Base-by-base conservation (phyloP, 495 filamentous ascomycete genomes). In the Podospora pseudopauciseta region DNA sequence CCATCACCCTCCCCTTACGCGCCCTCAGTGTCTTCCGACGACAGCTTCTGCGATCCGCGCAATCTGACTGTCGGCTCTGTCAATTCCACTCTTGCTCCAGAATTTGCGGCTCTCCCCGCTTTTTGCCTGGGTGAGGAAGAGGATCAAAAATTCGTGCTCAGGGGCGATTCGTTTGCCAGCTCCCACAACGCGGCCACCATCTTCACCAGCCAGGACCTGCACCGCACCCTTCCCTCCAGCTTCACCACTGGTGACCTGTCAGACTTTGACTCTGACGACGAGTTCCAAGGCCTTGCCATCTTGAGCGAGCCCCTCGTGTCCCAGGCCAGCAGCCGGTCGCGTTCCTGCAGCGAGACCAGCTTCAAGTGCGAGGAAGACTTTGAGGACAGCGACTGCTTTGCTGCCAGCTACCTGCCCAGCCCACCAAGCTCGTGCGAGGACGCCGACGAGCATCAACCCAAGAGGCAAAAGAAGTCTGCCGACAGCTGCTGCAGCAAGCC, bases 21-120 rank as follows among this genome's bases (percentile, higher is more conserved):
- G 30, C 87, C 86, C 63, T 89, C 90, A 2, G 79, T 88, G 66
- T 82, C 88, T 63, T 86, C 87, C 2, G 89, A 91, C 54, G 91
- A 89, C 70, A 88, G 93, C 79, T 97, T 97, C 74, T 98, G 95
- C 80, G 93, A 99, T 74, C 95, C 95, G 26, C 91, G 94, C 68
- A 91, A 96, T 73, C 83, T 99, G 60, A 95, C 91, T 4, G 93
- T 97, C 57, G 87, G 88, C 75, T 83, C 87, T 1, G 84, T 87
- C 54, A 82, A 82, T 75, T 79, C 78, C 61, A 82, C 77, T 69
- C 75, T 87, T 67, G 81, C 84, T 34, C 81, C 87, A 30, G 91
- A 92, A 28, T 90, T 94, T 64, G 86, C 91, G 39, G 77, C 76
- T 63, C 82, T 79, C 66, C 77, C 77, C 67, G 69, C 76, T 0